Conservation (phyloP, 345 rosid genomes). For the Mangifera indica region DNA sequence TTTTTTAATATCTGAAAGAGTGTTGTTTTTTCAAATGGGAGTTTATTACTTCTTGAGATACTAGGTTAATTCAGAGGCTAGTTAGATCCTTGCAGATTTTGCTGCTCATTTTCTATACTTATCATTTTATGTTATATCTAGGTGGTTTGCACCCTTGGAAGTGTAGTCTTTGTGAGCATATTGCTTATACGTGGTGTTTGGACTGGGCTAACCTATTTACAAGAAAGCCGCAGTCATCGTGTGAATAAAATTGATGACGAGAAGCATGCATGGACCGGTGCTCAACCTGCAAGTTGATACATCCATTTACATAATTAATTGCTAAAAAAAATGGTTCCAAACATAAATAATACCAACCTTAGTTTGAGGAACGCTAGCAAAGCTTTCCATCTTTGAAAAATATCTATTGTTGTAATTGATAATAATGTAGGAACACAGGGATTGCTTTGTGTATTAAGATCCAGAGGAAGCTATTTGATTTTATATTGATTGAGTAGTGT, state of each 20-base stretch:
- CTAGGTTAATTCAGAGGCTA: background rate
- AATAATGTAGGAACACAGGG: background rate
- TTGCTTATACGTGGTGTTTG: conserved; percentile 61
- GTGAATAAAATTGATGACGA: conserved; percentile 35
- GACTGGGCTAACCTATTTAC: conserved; percentile 48
- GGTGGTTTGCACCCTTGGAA: conserved; percentile 78
- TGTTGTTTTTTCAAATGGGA: background rate
- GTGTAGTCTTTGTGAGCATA: conserved; percentile 60
- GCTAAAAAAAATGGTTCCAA: background rate
- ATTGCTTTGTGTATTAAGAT: conserved; percentile 3
- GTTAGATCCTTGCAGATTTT: background rate
- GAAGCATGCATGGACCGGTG: conserved; percentile 42
- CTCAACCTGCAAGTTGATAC: conserved; percentile 47
- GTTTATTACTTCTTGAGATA: background rate
- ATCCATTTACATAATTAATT: background rate
- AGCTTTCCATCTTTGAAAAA: background rate
- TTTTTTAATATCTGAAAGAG: background rate
- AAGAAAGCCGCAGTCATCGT: conserved; percentile 40
- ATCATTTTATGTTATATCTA: conserved; percentile 14
- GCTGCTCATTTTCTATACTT: background rate
- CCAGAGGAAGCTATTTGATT: background rate
- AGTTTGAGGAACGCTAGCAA: background rate
- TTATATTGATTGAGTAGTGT: background rate
- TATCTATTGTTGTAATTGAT: background rate
- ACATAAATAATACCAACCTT: background rate